Conservation (phyloP, 2,329 filamentous ascomycete genomes). For the Bisporella sp. region DNA sequence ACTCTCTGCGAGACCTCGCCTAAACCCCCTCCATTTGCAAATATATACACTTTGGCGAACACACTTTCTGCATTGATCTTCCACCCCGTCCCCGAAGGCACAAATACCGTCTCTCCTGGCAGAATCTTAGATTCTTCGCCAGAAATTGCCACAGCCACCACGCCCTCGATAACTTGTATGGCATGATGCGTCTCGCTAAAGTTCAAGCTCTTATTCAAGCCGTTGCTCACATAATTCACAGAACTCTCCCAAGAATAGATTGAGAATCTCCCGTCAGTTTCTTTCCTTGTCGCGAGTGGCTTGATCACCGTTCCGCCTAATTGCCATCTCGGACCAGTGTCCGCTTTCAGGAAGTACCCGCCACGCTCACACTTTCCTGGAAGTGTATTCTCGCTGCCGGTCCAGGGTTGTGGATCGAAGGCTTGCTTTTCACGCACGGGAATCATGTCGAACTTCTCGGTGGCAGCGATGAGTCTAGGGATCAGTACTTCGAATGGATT, state of each 20-base stretch:
- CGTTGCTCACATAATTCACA: slow-evolving; percentile 34
- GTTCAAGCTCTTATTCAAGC: slow-evolving; percentile 31
- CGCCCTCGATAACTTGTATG: slow-evolving; percentile 41
- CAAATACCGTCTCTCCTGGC: slow-evolving; percentile 18
- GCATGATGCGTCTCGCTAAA: slow-evolving; percentile 46
- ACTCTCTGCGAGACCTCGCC: slow-evolving; percentile 15
- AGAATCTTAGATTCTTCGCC: slow-evolving; percentile 16
- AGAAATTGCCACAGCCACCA: slow-evolving; percentile 34
- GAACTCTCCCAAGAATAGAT: slow-evolving; percentile 40
- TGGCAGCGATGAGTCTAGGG: slow-evolving; percentile 48
- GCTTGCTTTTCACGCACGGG: slow-evolving; percentile 41
- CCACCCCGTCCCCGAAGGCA: slow-evolving; percentile 17
- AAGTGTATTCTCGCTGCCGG: slow-evolving; percentile 32
- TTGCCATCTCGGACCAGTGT: slow-evolving; percentile 40
- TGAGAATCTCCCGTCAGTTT: slow-evolving; percentile 42
- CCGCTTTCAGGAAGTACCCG: slow-evolving; percentile 44
- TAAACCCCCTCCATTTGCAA: slow-evolving; percentile 22
- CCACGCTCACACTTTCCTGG: slow-evolving; percentile 28
- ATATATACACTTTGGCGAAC: slow-evolving; percentile 19
- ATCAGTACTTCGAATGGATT: slow-evolving; percentile 43
- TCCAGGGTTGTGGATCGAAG: slow-evolving; percentile 37
- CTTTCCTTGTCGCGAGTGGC: slow-evolving; percentile 40
- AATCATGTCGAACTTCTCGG: slow-evolving; percentile 48
- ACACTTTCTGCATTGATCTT: slow-evolving; percentile 11
- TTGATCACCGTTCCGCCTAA: slow-evolving; percentile 36